Conservation (phyloP, 768 basidiomycete species). For the Boletellus ananas region DNA sequence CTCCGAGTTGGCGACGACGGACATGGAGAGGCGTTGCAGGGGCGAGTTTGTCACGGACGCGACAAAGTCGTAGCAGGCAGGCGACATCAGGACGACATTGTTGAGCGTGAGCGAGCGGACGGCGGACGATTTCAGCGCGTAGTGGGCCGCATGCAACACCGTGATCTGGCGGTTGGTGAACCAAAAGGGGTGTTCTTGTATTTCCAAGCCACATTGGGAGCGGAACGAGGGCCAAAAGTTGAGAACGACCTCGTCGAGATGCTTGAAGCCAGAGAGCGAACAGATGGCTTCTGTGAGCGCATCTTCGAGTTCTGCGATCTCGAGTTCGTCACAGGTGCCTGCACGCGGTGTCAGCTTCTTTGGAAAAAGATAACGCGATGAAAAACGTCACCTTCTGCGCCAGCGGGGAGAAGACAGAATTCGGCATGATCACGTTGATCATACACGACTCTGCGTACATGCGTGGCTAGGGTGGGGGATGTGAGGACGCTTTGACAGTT, state of each 20-base stretch:
- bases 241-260: constrained; percentile 20
- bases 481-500: constrained; percentile 21
- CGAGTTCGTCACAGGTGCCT: constrained; percentile 26
- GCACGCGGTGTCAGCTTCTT: not conserved
- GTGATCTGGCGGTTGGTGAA: constrained; percentile 28
- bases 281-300: constrained; percentile 26
- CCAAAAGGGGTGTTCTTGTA: constrained; percentile 30
- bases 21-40: constrained; percentile 28
- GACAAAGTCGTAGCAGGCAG: constrained; percentile 27
- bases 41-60: constrained; percentile 23
- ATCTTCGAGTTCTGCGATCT: constrained; percentile 32
- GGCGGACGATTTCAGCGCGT: constrained; percentile 18
- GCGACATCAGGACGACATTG: constrained; percentile 25
- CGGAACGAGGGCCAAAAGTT: constrained; percentile 32
- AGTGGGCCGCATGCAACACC: constrained; percentile 23
- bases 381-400: constrained; percentile 9
- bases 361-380: no score
- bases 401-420: constrained; percentile 21
- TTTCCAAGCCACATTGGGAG: constrained; percentile 20
- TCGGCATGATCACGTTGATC: constrained; percentile 24
- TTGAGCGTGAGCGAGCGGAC: constrained; percentile 24
- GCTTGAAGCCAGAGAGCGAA: constrained; percentile 16
- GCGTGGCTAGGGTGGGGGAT: constrained; percentile 19
- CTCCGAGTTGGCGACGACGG: constrained; percentile 31
- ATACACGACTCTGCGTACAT: constrained; percentile 28